These are phyloP conservation scores for Trametes coccinea DNA, from an alignment of 768 basidiomycete genomes.

Conservation along the genomic window DNA sequence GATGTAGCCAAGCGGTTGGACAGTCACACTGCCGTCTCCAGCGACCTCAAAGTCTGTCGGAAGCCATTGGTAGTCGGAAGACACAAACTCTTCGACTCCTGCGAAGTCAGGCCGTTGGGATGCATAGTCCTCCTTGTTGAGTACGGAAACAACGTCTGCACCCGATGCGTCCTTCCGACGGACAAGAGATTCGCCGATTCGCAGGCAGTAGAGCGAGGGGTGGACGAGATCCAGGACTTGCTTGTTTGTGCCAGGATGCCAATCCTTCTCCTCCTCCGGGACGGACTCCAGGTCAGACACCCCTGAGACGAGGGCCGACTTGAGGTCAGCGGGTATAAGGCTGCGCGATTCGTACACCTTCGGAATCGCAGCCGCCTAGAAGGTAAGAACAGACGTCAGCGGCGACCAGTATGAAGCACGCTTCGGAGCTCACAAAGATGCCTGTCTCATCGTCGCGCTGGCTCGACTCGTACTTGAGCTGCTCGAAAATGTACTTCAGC, in stretches of 20 bases:
- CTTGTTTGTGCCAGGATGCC: constrained; percentile 46
- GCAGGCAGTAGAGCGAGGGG: constrained; percentile 39
- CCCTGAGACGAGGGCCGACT: neutral
- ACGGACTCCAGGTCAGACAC: constrained; percentile 38
- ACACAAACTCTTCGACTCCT: too few relatives aligned
- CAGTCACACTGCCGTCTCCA: constrained; percentile 13
- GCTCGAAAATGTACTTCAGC: constrained; percentile 8
- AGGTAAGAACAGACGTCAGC: too few relatives aligned
- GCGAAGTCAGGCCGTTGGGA: too few relatives aligned
- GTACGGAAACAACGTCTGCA: too few relatives aligned
- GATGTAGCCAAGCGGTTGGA: constrained; percentile 29
- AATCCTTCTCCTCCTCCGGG: constrained; percentile 40
- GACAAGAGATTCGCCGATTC: neutral
- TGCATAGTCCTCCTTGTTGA: too few relatives aligned
- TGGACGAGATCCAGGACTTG: constrained; percentile 30
- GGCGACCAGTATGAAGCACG: too few relatives aligned
- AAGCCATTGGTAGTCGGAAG: constrained; percentile 28
- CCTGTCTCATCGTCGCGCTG: constrained; percentile 4
- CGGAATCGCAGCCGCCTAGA: neutral
- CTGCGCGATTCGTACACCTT: neutral
- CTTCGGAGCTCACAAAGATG: neutral
- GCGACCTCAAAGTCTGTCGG: constrained; percentile 33
- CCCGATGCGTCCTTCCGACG: too few relatives aligned
- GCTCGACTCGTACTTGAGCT: constrained; percentile 4
- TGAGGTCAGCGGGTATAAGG: neutral